phyloP scores from a whole-genome alignment of 148 eudicot genomes.

The Vaccinium macrocarpon region DNA sequence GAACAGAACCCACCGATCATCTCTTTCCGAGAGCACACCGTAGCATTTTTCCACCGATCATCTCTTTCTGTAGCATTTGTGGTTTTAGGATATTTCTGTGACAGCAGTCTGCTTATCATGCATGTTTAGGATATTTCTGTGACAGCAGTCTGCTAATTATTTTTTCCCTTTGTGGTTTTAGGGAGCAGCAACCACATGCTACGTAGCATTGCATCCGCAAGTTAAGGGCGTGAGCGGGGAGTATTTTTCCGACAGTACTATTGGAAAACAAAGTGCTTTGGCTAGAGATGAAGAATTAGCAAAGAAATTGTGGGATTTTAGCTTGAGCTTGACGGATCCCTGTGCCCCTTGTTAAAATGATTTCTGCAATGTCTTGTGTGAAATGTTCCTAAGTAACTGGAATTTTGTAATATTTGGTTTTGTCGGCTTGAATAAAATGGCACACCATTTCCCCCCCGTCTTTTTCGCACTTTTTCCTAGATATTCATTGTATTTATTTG shows the following conservation, averaged over 20 bases:
- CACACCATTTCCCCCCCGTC: not conserved
- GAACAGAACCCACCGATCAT: no score
- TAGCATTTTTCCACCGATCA: no score
- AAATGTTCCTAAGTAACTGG: not conserved
- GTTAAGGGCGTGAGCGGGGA: constrained; percentile 45
- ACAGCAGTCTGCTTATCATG: no score
- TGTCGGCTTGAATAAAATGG: not conserved
- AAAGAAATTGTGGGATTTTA: constrained; percentile 22
- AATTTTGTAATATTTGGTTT: not conserved
- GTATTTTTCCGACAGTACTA: constrained; percentile 60
- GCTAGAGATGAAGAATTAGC: constrained; percentile 12
- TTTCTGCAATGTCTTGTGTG: not conserved
- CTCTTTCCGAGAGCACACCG: no score
- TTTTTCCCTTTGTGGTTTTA: constrained; percentile 11
- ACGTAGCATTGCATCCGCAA: no score
- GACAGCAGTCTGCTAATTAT: not conserved
- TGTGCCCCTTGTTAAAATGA: not conserved
- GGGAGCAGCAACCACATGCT: constrained; percentile 59
- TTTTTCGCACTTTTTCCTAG: not conserved
- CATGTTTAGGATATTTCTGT: no score
- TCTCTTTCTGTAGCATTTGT: no score
- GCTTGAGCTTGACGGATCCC: constrained; percentile 41
- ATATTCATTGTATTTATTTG: no score
- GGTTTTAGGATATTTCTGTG: no score
- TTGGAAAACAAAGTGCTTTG: constrained; percentile 32